Conservation (phyloP, 2,329 filamentous ascomycete genomes). For the Calonectria hawksworthii region DNA sequence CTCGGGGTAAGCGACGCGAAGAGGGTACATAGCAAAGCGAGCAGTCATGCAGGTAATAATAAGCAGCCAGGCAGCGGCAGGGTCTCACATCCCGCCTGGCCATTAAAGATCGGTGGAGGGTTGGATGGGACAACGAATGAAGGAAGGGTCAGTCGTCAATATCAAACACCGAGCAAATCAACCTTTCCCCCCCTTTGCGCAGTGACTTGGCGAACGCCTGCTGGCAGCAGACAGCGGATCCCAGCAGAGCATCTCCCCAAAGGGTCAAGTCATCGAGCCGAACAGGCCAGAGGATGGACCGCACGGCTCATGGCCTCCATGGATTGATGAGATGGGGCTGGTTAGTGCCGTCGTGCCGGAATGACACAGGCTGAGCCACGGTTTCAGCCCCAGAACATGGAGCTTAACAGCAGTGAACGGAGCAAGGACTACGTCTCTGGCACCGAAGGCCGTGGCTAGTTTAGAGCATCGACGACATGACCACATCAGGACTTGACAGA, state of each 20-base stretch:
- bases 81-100: slow-evolving; percentile 18
- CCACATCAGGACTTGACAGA: slow-evolving; percentile 32
- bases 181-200: slow-evolving; percentile 19
- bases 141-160: slow-evolving; percentile 34
- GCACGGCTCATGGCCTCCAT: slow-evolving; percentile 6
- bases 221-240: slow-evolving; percentile 33
- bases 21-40: background rate
- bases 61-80: slow-evolving; percentile 14
- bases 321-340: slow-evolving; percentile 20
- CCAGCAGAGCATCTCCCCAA: slow-evolving; percentile 29
- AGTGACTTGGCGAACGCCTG: slow-evolving; percentile 19
- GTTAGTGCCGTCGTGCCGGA: slow-evolving; percentile 37
- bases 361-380: slow-evolving; percentile 43
- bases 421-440: slow-evolving; percentile 22
- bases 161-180: slow-evolving; percentile 40
- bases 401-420: slow-evolving; percentile 20
- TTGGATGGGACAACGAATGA: slow-evolving; percentile 15
- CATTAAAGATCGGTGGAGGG: slow-evolving; percentile 16
- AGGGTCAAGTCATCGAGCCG: slow-evolving; percentile 1
- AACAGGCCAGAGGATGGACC: slow-evolving; percentile 14
- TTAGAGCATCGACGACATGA: slow-evolving; percentile 17
- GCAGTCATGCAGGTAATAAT: slow-evolving; percentile 8
- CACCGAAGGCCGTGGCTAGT: background rate
- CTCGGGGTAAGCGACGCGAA: slow-evolving; percentile 13
- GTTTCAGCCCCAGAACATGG: slow-evolving; percentile 44